Evolutionary conservation across 805 yeast genomes (phyloP), one percentile per base, ranked within the genome.

Genomic region (Candida andamanensis): DNA sequence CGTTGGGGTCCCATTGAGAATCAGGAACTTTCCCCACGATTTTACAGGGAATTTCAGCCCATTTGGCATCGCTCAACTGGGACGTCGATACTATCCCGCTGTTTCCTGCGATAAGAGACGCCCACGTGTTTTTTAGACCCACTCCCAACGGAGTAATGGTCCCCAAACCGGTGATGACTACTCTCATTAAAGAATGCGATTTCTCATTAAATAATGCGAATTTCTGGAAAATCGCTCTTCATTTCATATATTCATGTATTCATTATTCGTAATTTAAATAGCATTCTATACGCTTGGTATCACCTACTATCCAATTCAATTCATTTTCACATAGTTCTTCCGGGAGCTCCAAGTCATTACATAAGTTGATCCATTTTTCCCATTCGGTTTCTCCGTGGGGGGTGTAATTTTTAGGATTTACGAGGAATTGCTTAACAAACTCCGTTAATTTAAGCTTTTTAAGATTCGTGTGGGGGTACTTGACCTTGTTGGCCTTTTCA

Each of bases 101-200:
- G 35, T 68, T 53, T 0, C 74, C 67, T 1, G 58, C 57, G 1
- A 82, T 46, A 5, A 83, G 53, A 12, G 62, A 63, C 2, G 51
- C 30, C 89, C 90, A 84, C 3, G 75, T 57, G 10, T 52, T 54
- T 11, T 47, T 46, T 3, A 66, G 70, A 1, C 87, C 89, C 5
- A 77, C 76, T 0, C 97, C 97, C 3, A 92, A 59, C 0, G 98
- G 98, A 0, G 92, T 76, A 1, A 89, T 74, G 17, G 84, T 59
- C 0, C 97, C 97, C 6, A 92, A 52, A 0, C 98, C 98, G 0
- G 98, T 92, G 1, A 90, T 80, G 1, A 90, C 97, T 0, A 90
- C 95, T 56, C 95, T 61, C 37, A 64, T 55, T 44, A 31, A 25
- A 14, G 28, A 19, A 19, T 19, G 22, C 22, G 22, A 19, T 19